Conservation (phyloP, 148 eudicot species). For the Selenicereus undatus region DNA sequence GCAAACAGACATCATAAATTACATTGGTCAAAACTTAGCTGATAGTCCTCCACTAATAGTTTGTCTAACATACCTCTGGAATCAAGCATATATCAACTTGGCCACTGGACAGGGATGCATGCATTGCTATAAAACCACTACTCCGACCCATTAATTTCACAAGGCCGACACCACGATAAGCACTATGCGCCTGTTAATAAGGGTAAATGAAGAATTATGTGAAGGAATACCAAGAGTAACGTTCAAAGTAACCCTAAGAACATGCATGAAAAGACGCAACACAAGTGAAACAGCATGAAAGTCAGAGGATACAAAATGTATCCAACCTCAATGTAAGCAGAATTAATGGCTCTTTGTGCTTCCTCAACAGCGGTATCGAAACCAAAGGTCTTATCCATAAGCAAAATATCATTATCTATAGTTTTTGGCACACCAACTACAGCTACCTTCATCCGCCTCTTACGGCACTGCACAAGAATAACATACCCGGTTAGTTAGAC, state of each 20-base stretch:
- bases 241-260: not conserved
- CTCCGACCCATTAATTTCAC: conserved; percentile 98
- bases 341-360: conserved; percentile 93
- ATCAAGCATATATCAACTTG: conserved; percentile 96
- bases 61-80: conserved; percentile 66
- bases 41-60: conserved; percentile 8
- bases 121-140: conserved; percentile 99
- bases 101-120: conserved; percentile 97
- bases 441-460: conserved; percentile 76
- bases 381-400: conserved; percentile 98
- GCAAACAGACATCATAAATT: conserved; percentile 13
- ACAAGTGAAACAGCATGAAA: conserved; percentile 12
- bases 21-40: not conserved
- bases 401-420: conserved; percentile 93
- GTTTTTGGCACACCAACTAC: conserved; percentile 99
- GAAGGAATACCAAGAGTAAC: not conserved
- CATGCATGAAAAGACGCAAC: not conserved
- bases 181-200: conserved; percentile 81
- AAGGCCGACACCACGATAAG: conserved; percentile 92
- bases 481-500: not conserved
- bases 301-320: conserved; percentile 2
- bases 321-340: conserved; percentile 95
- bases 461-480: conserved; percentile 53
- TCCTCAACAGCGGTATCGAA: conserved; percentile 99
- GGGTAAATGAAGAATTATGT: not conserved